Base-by-base conservation (phyloP, 1,284 basidiomycete genomes). In the Sutorius eximius region DNA sequence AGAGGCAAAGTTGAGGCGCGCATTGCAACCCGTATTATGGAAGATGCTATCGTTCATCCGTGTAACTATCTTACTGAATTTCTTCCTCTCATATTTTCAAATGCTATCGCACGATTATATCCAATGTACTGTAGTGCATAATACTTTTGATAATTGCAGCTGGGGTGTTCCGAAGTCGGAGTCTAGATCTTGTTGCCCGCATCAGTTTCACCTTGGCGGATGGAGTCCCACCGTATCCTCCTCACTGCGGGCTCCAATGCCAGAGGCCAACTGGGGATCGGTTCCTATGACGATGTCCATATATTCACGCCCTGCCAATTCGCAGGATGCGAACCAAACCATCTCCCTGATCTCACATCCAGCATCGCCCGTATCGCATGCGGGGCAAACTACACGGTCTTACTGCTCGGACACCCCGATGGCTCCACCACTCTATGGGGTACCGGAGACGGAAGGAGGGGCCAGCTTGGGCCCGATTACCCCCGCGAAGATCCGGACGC, bases 361-460 rank as follows among this genome's bases (percentile, higher is more conserved):
- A 49, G 38, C 16, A 55, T 72, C 27, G 13, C 34, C 5, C 56
- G 59, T 3, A 49, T 70, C 52, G 66, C 60, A 6, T 70, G 69
- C 37, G 71, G 69, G 27, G 71, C 71, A 24, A 70, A 68, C 42
- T 70, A 73, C n/a, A 64, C 69, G 9, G 49, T 71, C 12, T 34
- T 67, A 27, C 27, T 70, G 13, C 51, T 73, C 15, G 47, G 53
- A 29, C 51, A 51, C 38, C 15, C 6, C 15, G 63, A 63, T 13
- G 60, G 53, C 4, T 37, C 53, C 1, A 68, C 52, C 16, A 78
- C 82, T 55, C 66, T 89, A 3, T 91, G 87, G 89, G 86, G 85
- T 0, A 80, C 78, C 56, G 89, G 89, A 8, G 84, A 88, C 59
- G 82, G 82, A 15, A 62, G 71, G 5, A 74, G 67, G 49, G 86